phyloP scores from a whole-genome alignment of 169 alveolate species.

The Perkinsus chesapeaki region DNA sequence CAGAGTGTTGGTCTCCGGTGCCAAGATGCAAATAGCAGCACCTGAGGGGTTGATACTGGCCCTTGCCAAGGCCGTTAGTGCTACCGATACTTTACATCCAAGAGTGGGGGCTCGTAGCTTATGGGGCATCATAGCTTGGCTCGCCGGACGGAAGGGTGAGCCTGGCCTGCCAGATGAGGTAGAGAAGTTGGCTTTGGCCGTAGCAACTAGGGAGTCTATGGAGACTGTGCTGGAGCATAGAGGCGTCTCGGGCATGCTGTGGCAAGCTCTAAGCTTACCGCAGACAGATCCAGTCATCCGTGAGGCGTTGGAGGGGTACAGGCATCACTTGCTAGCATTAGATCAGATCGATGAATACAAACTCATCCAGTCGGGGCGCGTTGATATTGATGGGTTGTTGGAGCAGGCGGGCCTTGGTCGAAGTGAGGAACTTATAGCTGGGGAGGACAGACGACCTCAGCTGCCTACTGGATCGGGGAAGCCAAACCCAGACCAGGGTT shows the following conservation, averaged over 20 bases:
- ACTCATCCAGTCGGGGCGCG: not conserved
- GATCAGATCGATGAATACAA: not conserved
- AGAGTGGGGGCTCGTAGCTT: not conserved
- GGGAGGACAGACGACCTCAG: not conserved
- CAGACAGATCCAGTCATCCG: not conserved
- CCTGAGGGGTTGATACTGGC: not conserved
- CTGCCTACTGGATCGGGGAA: not conserved
- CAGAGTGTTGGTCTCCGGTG: not conserved
- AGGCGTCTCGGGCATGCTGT: not conserved
- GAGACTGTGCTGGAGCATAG: not conserved
- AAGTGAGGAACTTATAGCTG: not conserved
- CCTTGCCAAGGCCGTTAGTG: not conserved
- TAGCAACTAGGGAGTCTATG: not conserved
- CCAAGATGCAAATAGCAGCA: not conserved
- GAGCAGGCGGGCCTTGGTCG: not conserved
- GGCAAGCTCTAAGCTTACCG: not conserved
- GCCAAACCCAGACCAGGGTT: not conserved
- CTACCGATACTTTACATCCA: not conserved
- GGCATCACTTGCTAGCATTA: not conserved
- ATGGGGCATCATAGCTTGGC: not conserved
- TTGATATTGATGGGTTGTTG: not conserved
- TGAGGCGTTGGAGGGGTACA: not conserved
- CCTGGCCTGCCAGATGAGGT: not conserved
- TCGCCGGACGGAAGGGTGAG: not conserved
- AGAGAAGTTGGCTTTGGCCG: not conserved